Evolutionary conservation across 169 alveolate species (phyloP), one percentile per base, ranked within the genome.

Genomic region (Babesia ovis): DNA sequence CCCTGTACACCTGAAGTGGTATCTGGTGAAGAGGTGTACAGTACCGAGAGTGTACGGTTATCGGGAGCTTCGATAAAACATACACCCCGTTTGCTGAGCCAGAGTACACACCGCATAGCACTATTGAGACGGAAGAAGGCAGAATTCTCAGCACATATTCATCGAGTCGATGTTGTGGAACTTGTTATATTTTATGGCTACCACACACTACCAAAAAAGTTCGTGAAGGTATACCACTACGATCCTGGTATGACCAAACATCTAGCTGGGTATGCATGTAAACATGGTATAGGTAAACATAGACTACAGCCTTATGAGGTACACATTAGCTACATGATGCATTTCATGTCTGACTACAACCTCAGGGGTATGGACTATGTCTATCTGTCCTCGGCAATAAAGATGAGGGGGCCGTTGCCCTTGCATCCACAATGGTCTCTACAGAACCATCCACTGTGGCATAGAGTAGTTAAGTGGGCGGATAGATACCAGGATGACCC

Each of bases 181-280:
- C 74, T 43, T n/a, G 62, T 64, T 9, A 14, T 35, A 35, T 64
- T 64, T 48, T 64, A 64, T 41, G 74, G 74, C 6, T 64, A 64
- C 48, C 74, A 64, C 22, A 64, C 74, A 0, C 12, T 43, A 42
- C 59, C 59, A 2, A 9, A 42, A 46, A 64, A 64, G 50, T 64
- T 48, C 25, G 37, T 64, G 6, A 64, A 64, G 62, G 74, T 64
- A 16, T 48, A 64, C 61, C 74, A 64, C 74, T 64, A 64, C 50
- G 16, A 64, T 34, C 74, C 74, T 22, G 9, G 34, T 12, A 2
- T 46, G 48, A 64, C 74, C 27, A 64, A 64, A 48, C 34, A 46
- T 31, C 62, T 64, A 20, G 74, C 74, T 0, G 74, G 74, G 0
- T 64, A 64, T 39, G 48, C 74, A 11, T 64, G 14, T 42, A 29